Evolutionary conservation across 495 filamentous ascomycete genomes (phyloP), one percentile per base, ranked within the genome.

Genomic region (Trichocladium antarcticum): DNA sequence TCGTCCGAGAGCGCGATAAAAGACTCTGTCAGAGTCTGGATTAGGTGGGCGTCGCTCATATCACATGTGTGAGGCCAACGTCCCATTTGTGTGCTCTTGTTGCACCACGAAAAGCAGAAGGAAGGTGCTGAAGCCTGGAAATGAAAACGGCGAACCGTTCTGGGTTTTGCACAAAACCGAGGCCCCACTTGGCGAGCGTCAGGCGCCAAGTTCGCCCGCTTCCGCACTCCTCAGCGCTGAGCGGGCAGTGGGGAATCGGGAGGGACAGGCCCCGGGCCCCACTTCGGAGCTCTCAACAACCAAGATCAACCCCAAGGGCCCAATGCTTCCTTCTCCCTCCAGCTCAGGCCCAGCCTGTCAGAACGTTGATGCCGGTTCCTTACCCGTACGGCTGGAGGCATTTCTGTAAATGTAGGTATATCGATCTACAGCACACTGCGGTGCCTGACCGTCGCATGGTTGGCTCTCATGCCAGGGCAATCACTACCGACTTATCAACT

Each of bases 1-100:
- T 78, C 74, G 53, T 76, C 72, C 39, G 75, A 74, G 32, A 85
- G 71, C 31, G 74, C 72, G 62, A 78, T 80, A 68, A 82, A 86
- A 45, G 80, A 84, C 58, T 70, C 70, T 32, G 68, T 69, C 47
- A 79, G 63, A 54, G 68, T 71, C 64, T 67, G 70, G 15, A 66
- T 68, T 14, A 74, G 67, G 31, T 65, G 61, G 52, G 62, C 50
- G 60, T 56, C 55, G 56, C 51, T 62, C 68, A 74, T 73, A 31
- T 37, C 54, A 60, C 67, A 65, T 57, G 43, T 39, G 49, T 40
- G 32, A 28, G 11, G 42, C 35, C 27, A 37, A 50, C 27, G 32
- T 21, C 39, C 34, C 36, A 47, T 57, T 57, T 48, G 48, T 49
- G 24, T 27, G 8, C 8, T 27, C 8, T 8, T 27, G n/a, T 27